Percentiles rank a stretch among this genome's conserved stretches.
Conservation (phyloP, 306 rosid species). For the Lathyrus oleraceus region DNA sequence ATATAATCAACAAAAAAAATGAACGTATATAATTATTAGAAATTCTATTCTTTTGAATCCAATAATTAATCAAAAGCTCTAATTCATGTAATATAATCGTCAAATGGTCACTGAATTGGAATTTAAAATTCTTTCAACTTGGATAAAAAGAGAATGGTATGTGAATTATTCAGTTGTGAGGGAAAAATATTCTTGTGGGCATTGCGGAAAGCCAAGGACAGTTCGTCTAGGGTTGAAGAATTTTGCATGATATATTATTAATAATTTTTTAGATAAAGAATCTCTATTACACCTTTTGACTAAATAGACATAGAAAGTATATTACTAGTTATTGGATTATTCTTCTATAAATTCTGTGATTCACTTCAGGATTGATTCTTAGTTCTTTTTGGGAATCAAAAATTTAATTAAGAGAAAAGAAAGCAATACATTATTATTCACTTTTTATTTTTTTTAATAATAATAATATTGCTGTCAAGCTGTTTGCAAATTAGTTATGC, state of each 20-base stretch:
- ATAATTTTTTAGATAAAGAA: conserved; percentile 46
- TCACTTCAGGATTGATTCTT: conserved; percentile 50
- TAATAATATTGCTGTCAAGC: conserved; percentile 25
- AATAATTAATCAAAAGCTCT: conserved; percentile 36
- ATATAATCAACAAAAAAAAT: background rate
- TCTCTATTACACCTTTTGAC: conserved; percentile 39
- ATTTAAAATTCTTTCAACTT: conserved; percentile 48
- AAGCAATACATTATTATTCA: conserved; percentile 7
- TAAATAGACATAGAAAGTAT: conserved; percentile 33
- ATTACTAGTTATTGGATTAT: conserved; percentile 42
- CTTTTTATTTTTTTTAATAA: conserved; percentile 29
- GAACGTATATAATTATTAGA: conserved; percentile 26
- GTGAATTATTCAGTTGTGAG: conserved; percentile 47
- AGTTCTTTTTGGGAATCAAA: conserved; percentile 39
- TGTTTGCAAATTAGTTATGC: conserved; percentile 16
- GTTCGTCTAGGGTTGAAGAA: conserved; percentile 64
- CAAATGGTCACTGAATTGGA: conserved; percentile 25
- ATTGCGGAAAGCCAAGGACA: conserved; percentile 66
- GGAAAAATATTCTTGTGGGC: conserved; percentile 57
- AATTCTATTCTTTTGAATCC: conserved; percentile 54
- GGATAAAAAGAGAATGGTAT: conserved; percentile 45
- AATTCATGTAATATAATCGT: conserved; percentile 41
- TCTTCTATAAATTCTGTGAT: conserved; percentile 52
- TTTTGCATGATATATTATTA: conserved; percentile 25
- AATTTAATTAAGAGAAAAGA: background rate